Conservation (phyloP, 1,284 basidiomycete genomes). For the Leccinum fuscescens region DNA sequence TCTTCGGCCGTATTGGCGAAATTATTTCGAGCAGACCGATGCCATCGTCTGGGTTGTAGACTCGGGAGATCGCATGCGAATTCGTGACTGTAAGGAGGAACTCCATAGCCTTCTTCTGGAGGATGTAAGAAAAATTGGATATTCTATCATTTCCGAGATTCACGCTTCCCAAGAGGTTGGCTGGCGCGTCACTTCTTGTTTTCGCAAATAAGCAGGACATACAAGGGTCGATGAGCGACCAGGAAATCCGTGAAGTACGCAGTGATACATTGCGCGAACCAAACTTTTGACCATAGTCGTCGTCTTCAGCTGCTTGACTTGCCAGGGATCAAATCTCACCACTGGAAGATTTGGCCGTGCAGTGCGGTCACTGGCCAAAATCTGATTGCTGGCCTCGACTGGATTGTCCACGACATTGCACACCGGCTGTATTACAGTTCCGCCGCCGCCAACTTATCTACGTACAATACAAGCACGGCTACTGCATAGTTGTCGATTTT, state of each 20-base stretch:
- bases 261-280: constrained; percentile 7
- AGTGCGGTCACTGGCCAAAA: constrained; percentile 90
- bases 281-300: constrained; percentile 11
- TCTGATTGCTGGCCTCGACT: constrained; percentile 84
- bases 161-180: constrained; percentile 63
- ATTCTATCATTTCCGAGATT: constrained; percentile 16
- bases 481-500: not conserved
- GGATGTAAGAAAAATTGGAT: constrained; percentile 63
- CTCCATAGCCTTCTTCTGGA: constrained; percentile 84
- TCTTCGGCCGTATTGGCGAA: constrained; percentile 96
- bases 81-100: constrained; percentile 88
- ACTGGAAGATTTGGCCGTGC: constrained; percentile 90
- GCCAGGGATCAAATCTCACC: constrained; percentile 76
- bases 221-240: constrained; percentile 77
- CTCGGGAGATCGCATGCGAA: constrained; percentile 85
- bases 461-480: not conserved
- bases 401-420: constrained; percentile 92
- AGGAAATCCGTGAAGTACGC: constrained; percentile 82
- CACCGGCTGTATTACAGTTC: constrained; percentile 69
- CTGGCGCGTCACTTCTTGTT: constrained; percentile 91
- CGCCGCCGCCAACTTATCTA: constrained; percentile 13
- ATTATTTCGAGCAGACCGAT: constrained; percentile 99
- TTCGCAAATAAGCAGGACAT: constrained; percentile 99
- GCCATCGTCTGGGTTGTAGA: constrained; percentile 99
- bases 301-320: constrained; percentile 70